phyloP scores from a whole-genome alignment of 108 stramenopile species.

The Cyclotella atomus region DNA sequence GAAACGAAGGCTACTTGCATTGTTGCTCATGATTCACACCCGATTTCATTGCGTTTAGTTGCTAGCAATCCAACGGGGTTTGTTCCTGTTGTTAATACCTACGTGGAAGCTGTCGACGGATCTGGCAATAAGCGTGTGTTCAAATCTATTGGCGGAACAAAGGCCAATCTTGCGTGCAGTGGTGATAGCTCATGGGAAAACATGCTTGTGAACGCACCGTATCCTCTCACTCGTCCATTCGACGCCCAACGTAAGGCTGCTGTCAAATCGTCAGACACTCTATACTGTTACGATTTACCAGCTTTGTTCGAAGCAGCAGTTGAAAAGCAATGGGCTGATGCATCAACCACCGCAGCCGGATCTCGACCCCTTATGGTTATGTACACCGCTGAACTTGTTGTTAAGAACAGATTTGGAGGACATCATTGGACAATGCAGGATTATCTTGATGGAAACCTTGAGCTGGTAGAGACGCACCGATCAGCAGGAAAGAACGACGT shows the following conservation, averaged over 20 bases:
- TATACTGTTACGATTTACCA: constrained; percentile 96
- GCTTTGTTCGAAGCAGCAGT: constrained; percentile 96
- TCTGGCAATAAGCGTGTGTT: constrained; percentile 68
- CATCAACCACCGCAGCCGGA: constrained; percentile 49
- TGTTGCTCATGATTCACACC: constrained; percentile 72
- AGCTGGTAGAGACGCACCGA: constrained; percentile 83
- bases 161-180: constrained; percentile 78
- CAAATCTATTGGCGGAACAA: constrained; percentile 89
- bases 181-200: constrained; percentile 94
- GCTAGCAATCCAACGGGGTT: constrained; percentile 97
- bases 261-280: constrained; percentile 81
- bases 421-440: constrained; percentile 87
- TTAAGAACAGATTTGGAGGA: constrained; percentile 67
- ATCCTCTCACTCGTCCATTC: constrained; percentile 92
- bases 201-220: constrained; percentile 78
- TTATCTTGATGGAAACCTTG: constrained; percentile 80
- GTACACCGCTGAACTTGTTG: constrained; percentile 93
- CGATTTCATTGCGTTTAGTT: constrained; percentile 91
- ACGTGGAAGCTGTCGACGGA: constrained; percentile 92
- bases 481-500: constrained; percentile 96
- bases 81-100: constrained; percentile 95
- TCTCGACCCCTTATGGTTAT: constrained; percentile 86
- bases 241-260: constrained; percentile 93
- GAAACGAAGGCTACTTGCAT: constrained; percentile 93
- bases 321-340: constrained; percentile 80